Evolutionary conservation across 2,329 filamentous ascomycete species (phyloP), one percentile per base, ranked within the genome.

Genomic region (Colletotrichum navitas): DNA sequence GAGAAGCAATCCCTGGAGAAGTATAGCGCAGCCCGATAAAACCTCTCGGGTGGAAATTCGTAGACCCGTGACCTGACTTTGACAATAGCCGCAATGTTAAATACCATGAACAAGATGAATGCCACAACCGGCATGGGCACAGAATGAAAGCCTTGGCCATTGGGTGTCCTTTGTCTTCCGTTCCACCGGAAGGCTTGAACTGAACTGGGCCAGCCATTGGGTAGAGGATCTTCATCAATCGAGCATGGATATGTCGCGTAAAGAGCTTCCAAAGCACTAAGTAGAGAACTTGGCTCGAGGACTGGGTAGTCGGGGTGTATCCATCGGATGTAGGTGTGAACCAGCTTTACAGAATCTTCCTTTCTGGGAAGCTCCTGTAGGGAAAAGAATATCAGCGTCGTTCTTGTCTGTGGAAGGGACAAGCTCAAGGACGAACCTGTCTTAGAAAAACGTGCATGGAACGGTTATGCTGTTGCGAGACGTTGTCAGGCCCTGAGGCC

Each of bases 41-140:
- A 81, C n/a, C 74, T 73, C 21, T 77, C 74, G 0, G 81, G 81
- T 0, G 79, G 76, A 36, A 78, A 77, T n/a, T 81, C 78, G 61
- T 79, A 83, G 18, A 76, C 75, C 10, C 79, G 77, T 12, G 77
- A 77, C 24, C 80, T 75, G 0, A 78, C 79, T n/a, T 80, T 74
- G 1, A 82, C 72, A 7, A 79, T 79, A 7, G 81, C 78, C 1
- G 78, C 78, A 18, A 82, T 74, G 24, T 79, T 80, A 51, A 83
- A 79, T 0, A 78, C 77, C 76, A 81, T 79, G 58, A 82, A 81
- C 0, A 82, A 51, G 34, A 80, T 79, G 26, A 81, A 80, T 0
- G 77, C 75, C 39, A 78, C 74, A 1, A 73, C 75, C 1, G 76
- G 75, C 63, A 79, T 74, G 1, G 76, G 60, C 11, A 73, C 52